Percentiles rank a stretch among this genome's conserved stretches.
These are phyloP conservation scores for Carex kokanica DNA, from an alignment of 176 grass and related monocot genomes.

Conservation along the genomic window DNA sequence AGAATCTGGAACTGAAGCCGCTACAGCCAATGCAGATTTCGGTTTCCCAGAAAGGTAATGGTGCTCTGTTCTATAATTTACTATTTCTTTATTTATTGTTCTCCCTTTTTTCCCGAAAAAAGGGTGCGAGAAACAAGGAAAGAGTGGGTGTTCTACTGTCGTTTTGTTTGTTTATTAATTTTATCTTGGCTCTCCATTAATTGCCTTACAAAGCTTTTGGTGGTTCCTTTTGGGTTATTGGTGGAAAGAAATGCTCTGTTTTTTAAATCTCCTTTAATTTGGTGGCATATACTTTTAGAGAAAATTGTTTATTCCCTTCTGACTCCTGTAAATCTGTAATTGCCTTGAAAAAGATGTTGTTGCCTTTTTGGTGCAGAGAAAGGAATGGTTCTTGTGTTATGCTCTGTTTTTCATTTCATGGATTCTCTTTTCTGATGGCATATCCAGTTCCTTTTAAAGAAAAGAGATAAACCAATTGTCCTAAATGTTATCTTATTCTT, in stretches of 20 bases:
- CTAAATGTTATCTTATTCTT: slow-evolving; percentile 9
- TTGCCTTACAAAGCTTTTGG: slow-evolving; percentile 21
- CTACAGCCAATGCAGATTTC: slow-evolving; percentile 40
- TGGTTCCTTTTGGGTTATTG: slow-evolving; percentile 10
- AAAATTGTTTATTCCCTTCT: slow-evolving; percentile 9
- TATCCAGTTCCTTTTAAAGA: slow-evolving; percentile 31
- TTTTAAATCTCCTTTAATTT: neutral
- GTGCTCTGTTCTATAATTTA: slow-evolving; percentile 27
- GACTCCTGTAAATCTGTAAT: neutral
- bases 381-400: slow-evolving; percentile 26
- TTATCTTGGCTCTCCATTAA: slow-evolving; percentile 14
- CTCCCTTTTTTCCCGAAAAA: neutral
- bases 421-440: slow-evolving; percentile 21
- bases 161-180: slow-evolving; percentile 17
- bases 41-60: slow-evolving; percentile 64
- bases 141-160: slow-evolving; percentile 15
- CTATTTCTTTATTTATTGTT: slow-evolving; percentile 19
- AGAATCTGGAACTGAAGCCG: slow-evolving; percentile 36
- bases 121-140: slow-evolving; percentile 1
- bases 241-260: slow-evolving; percentile 17
- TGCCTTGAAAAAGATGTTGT: slow-evolving; percentile 13
- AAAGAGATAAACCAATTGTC: slow-evolving; percentile 21
- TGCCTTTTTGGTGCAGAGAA: slow-evolving; percentile 19
- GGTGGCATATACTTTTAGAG: neutral
- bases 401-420: slow-evolving; percentile 1